Evolutionary conservation across 306 rosid genomes (phyloP), one percentile per base, ranked within the genome.

Genomic region (Inga laurina): DNA sequence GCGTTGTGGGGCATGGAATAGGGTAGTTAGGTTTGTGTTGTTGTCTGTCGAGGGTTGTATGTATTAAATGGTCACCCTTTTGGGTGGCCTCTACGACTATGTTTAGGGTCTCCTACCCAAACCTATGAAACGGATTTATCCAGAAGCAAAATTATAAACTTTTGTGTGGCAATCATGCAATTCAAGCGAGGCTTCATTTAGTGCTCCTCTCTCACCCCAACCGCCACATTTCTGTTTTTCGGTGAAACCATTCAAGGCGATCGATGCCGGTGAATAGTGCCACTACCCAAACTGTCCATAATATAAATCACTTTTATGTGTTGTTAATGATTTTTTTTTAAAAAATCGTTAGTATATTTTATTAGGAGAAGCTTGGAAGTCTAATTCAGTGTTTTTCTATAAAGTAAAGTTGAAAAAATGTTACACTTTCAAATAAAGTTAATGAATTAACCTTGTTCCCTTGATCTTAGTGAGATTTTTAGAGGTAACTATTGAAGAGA

Each of bases 41-140:
- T 0, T 27, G 30, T 27, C 30, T 32, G 34, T 32, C 0, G 59
- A 16, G 21, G 59, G 12, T 15, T 52, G 61, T 54, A 49, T 49
- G 7, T 51, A 52, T 52, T 52, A 82, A 79, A 74, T 78, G 67
- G 19, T 57, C 18, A 11, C 76, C 75, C 79, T 45, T 79, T 44
- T 71, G 32, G 37, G 67, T 74, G 67, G 35, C 37, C 21, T 6
- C 39, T 11, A 11, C 35, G 16, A 49, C 5, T 2, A 7, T 21
- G 13, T 59, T n/a, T 10, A 32, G 69, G 39, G 39, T 24, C 8
- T 9, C 71, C 71, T 32, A 32, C 43, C 3, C 71, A 6, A 24
- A 27, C 7, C 35, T 65, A 27, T 0, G 41, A 21, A 19, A 21
- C 16, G 4, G 37, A 8, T n/a, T 59, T 1, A 22, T 44, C 14